A percentile compares a stretch with the other conserved stretches of the same genome.
Conservation (phyloP, 2,329 filamentous ascomycete species). For the Exserohilum rostratum region DNA sequence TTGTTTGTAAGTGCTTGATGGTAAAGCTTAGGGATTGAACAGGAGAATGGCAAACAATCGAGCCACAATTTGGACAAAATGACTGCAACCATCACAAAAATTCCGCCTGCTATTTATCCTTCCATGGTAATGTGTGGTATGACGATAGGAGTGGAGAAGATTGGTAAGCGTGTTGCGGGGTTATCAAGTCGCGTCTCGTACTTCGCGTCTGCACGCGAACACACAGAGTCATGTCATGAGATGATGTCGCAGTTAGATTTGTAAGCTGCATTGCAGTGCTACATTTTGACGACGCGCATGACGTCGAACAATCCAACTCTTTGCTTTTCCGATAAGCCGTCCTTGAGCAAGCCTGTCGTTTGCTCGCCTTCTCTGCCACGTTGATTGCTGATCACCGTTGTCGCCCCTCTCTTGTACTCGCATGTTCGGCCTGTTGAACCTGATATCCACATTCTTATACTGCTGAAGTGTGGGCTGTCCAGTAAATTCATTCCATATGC, state of each 20-base stretch:
- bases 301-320: conserved; percentile 37
- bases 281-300: conserved; percentile 30
- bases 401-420: conserved; percentile 45
- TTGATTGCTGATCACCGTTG: conserved; percentile 54
- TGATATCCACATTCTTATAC: conserved; percentile 52
- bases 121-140: too few species aligned
- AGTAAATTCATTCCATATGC: conserved; percentile 63
- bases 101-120: neutral
- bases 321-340: conserved; percentile 36
- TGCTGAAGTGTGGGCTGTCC: conserved; percentile 12
- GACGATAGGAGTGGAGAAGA: neutral
- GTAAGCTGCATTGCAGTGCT: neutral
- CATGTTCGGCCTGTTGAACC: conserved; percentile 55
- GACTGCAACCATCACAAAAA: neutral
- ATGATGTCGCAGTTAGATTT: neutral
- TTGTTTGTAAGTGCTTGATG: neutral
- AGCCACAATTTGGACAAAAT: neutral
- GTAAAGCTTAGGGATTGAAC: neutral
- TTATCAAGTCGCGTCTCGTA: conserved; percentile 7
- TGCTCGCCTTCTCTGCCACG: conserved; percentile 48
- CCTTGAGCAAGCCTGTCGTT: conserved; percentile 31
- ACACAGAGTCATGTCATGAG: neutral
- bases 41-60: neutral
- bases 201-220: neutral
- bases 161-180: conserved; percentile 28